Base-by-base conservation (phyloP, 2,329 filamentous ascomycete genomes). In the Coleophoma crateriformis region DNA sequence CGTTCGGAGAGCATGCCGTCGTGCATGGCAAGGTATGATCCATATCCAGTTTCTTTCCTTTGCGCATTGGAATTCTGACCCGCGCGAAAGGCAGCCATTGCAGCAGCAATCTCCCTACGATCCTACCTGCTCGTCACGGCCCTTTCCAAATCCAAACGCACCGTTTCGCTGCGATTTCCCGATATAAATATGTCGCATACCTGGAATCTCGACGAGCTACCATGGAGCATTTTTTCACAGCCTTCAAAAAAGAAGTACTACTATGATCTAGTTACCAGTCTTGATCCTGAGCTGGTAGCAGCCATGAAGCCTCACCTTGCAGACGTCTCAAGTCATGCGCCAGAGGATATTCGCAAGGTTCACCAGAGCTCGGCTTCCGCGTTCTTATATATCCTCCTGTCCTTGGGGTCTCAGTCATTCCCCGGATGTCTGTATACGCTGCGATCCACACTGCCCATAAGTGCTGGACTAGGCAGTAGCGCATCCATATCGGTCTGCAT, bases 1-100 rank as follows among this genome's bases (percentile, higher is more conserved):
- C 97, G 47, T 97, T 92, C 71, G 94, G 94, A 58, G 94, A 99
- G 69, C 94, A 99, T 72, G 88, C 94, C 2, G 94, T 97, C n/a
- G 94, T 99, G 17, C 84, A 99, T 65, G 91, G 91, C 64, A 97
- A 96, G 81, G 87, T 88, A 72, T 49, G 71, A 4, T 7, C 27
- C 8, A 27, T 10, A 7, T 27, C 27, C 27, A 27, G 27, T 10
- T 27, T 27, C 27, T 27, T 27, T 27, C 27, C 27, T 60, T 41
- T 19, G 19, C 33, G 27, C 7, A 20, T 15, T 12, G 8, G 33
- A 15, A 19, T 27, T 11, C 20, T 15, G 44, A 48, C 27, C 33
- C 4, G 37, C 15, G 39, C 15, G 45, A 12, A 59, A 90, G 85
- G 84, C 90, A 58, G 92, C 94, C 51, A 92, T 99, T 68, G 94